Conservation (phyloP, 2,329 filamentous ascomycete genomes). For the Sporothrix curviconia region DNA sequence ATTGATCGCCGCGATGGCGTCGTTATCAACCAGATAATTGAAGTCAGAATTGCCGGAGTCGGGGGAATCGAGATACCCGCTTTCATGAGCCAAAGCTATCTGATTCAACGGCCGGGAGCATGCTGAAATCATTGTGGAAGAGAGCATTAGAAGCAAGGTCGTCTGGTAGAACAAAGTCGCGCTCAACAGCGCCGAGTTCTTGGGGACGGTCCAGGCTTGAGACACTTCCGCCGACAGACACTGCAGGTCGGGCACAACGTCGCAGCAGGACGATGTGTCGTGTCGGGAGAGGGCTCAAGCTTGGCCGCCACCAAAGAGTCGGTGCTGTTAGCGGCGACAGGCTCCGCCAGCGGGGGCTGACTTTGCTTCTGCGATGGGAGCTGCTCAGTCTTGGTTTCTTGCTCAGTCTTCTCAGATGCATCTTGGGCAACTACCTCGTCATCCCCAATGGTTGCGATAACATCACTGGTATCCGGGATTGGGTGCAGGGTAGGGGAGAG, state of each 20-base stretch:
- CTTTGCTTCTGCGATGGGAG: not conserved
- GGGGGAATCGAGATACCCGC: conserved; percentile 68
- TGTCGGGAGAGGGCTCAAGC: conserved; percentile 59
- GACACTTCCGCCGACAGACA: conserved; percentile 79
- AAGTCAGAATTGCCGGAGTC: conserved; percentile 58
- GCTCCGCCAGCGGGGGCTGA: not conserved
- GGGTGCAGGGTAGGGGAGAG: conserved; percentile 52
- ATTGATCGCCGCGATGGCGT: conserved; percentile 39
- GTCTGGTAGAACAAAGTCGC: conserved; percentile 47
- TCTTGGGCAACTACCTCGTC: not conserved
- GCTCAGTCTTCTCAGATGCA: not conserved
- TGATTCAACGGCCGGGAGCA: conserved; percentile 62
- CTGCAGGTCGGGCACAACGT: conserved; percentile 99
- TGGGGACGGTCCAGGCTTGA: conserved; percentile 39
- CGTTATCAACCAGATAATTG: conserved; percentile 61
- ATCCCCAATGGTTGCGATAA: conserved; percentile 12
- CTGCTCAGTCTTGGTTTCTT: not conserved
- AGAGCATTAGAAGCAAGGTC: conserved; percentile 57
- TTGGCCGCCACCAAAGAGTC: conserved; percentile 23
- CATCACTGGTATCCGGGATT: conserved; percentile 38
- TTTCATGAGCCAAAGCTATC: conserved; percentile 72
- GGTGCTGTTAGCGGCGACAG: conserved; percentile 16
- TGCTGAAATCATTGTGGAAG: conserved; percentile 62
- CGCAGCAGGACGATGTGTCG: conserved; percentile 99
- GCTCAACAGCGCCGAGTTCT: conserved; percentile 34